phyloP scores from a whole-genome alignment of 441 rosid species.

The Erysimum cheiri region DNA sequence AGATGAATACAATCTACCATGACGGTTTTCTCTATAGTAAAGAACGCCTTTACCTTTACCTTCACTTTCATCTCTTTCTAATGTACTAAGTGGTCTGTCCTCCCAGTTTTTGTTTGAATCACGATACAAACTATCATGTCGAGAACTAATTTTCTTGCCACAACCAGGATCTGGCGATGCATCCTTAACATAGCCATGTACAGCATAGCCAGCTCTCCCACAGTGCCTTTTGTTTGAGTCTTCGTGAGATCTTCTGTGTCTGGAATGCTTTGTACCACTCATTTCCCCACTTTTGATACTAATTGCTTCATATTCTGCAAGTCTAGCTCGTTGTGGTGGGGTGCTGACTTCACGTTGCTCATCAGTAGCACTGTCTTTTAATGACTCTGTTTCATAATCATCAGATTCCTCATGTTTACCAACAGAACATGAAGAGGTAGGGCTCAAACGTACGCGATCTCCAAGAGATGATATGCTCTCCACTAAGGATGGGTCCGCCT shows the following conservation, averaged over 20 bases:
- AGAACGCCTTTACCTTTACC: constrained; percentile 35
- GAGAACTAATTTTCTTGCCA: constrained; percentile 37
- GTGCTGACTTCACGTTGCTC: constrained; percentile 37
- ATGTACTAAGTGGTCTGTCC: constrained; percentile 14
- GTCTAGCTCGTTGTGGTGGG: constrained; percentile 42
- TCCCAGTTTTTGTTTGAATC: constrained; percentile 39
- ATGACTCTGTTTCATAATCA: constrained; percentile 50
- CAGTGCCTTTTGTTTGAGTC: constrained; percentile 36
- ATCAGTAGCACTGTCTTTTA: constrained; percentile 42
- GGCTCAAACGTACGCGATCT: constrained; percentile 49
- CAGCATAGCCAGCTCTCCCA: constrained; percentile 40
- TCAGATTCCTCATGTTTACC: constrained; percentile 50
- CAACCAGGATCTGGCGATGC: constrained; percentile 38
- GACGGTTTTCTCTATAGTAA: constrained; percentile 33
- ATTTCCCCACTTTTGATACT: constrained; percentile 31
- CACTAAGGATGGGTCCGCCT: constrained; percentile 41
- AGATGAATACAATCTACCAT: constrained; percentile 43
- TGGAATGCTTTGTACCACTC: constrained; percentile 35
- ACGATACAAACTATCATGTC: constrained; percentile 36
- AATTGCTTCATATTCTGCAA: constrained; percentile 40
- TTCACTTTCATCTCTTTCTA: constrained; percentile 37
- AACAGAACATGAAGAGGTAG: constrained; percentile 51
- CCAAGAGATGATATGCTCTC: constrained; percentile 54
- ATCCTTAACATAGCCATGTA: constrained; percentile 39
- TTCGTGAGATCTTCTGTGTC: constrained; percentile 38